Conservation (phyloP, 2,329 filamentous ascomycete genomes). For the Monosporascus ibericus region DNA sequence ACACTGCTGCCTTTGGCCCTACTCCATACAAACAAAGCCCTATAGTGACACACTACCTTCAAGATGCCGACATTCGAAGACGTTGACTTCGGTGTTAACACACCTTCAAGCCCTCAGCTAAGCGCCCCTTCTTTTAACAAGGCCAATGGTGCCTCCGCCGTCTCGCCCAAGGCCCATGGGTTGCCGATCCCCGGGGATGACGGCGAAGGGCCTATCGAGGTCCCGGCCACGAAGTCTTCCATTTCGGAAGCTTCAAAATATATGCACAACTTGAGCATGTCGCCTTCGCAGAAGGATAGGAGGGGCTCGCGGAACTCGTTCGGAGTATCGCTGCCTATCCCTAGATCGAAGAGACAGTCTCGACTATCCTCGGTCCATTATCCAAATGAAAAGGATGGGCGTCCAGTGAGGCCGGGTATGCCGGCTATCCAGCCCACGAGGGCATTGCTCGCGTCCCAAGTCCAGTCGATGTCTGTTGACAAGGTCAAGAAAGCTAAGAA, state of each 20-base stretch:
- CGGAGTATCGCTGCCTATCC: conserved; percentile 66
- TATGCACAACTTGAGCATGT: conserved; percentile 67
- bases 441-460: conserved; percentile 63
- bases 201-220: conserved; percentile 53
- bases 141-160: conserved; percentile 22
- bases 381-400: conserved; percentile 36
- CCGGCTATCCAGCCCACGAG: conserved; percentile 54
- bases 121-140: conserved; percentile 20
- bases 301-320: conserved; percentile 71
- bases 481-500: conserved; percentile 67
- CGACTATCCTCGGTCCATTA: conserved; percentile 55
- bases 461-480: conserved; percentile 60
- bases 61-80: conserved; percentile 58
- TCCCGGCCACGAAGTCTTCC: conserved; percentile 62
- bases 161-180: conserved; percentile 19
- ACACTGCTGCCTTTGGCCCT: too few species aligned
- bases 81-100: conserved; percentile 42
- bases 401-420: conserved; percentile 47
- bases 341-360: conserved; percentile 62
- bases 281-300: conserved; percentile 62
- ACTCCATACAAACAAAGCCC: not conserved
- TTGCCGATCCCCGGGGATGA: conserved; percentile 38
- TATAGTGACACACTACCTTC: conserved; percentile 14
- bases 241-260: conserved; percentile 62
- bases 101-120: conserved; percentile 17